phyloP scores from a whole-genome alignment of 192 early-diverging fungal species.

The Coemansia sp. region DNA sequence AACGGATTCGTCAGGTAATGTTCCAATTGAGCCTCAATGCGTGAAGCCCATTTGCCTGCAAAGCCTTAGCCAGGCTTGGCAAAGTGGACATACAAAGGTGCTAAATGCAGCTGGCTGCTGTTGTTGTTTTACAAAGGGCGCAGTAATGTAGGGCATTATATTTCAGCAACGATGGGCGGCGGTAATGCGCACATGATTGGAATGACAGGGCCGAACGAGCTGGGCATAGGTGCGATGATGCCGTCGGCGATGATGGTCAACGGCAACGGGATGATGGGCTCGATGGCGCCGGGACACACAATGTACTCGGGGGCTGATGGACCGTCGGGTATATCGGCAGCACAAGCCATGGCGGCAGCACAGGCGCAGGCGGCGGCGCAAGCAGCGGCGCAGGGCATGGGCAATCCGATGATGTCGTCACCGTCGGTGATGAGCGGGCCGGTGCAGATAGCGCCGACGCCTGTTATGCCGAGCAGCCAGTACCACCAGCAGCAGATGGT shows the following conservation, averaged over 20 bases:
- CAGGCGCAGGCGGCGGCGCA: conserved; percentile 14
- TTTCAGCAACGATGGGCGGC: conserved; percentile 46
- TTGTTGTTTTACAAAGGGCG: background rate
- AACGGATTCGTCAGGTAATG: conserved; percentile 39
- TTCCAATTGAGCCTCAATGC: background rate
- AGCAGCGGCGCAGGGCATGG: conserved; percentile 22
- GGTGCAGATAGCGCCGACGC: conserved; percentile 53
- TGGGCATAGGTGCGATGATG: conserved; percentile 36
- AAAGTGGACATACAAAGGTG: background rate
- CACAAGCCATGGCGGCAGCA: conserved; percentile 29
- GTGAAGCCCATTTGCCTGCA: no score
- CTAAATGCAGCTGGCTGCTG: background rate
- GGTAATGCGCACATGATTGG: conserved; percentile 46
- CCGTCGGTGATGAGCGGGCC: conserved; percentile 47
- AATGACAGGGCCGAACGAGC: conserved; percentile 31
- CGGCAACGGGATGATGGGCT: conserved; percentile 34
- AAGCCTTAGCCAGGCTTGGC: background rate
- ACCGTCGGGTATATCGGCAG: conserved; percentile 31
- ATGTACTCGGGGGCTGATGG: conserved; percentile 41
- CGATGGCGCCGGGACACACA: conserved; percentile 33
- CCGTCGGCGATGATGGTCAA: conserved; percentile 53
- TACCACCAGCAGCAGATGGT: conserved; percentile 77
- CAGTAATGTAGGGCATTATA: conserved; percentile 9
- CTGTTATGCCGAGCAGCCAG: conserved; percentile 52
- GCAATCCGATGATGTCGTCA: conserved; percentile 48